Evolutionary conservation across 441 rosid species (phyloP).

Genomic region (Adansonia madagascariensis): DNA sequence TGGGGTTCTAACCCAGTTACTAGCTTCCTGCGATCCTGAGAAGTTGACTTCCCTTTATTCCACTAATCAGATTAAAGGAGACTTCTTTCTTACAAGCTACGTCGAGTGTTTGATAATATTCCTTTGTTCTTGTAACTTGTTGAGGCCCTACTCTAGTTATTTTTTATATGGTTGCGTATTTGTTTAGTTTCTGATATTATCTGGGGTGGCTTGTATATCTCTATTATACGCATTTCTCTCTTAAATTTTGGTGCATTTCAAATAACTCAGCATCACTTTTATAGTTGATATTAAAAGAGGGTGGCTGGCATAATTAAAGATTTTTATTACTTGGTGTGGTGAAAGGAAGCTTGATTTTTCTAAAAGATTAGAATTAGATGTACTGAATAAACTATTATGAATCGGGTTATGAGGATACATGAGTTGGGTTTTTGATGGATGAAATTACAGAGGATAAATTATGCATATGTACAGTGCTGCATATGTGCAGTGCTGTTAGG

Average conservation of each 20-base stretch:
- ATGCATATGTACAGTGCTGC: no score
- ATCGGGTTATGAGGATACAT: neutral
- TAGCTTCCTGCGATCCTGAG: neutral
- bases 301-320: slow-evolving; percentile 12
- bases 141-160: neutral
- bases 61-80: neutral
- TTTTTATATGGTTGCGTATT: neutral
- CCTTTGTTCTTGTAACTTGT: neutral
- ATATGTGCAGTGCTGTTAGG: neutral
- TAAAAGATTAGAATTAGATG: slow-evolving; percentile 8
- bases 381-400: neutral
- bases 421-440: neutral
- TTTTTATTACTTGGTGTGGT: neutral
- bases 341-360: neutral
- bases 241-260: neutral
- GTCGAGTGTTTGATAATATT: neutral
- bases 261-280: neutral
- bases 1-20: neutral
- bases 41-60: neutral
- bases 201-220: neutral
- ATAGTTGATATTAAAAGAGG: neutral
- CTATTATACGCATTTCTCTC: neutral
- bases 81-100: neutral
- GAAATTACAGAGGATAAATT: slow-evolving; percentile 4
- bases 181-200: slow-evolving; percentile 5